Evolutionary conservation across 2,329 filamentous ascomycete genomes (phyloP).

Genomic region (Fusarium coffeatum): DNA sequence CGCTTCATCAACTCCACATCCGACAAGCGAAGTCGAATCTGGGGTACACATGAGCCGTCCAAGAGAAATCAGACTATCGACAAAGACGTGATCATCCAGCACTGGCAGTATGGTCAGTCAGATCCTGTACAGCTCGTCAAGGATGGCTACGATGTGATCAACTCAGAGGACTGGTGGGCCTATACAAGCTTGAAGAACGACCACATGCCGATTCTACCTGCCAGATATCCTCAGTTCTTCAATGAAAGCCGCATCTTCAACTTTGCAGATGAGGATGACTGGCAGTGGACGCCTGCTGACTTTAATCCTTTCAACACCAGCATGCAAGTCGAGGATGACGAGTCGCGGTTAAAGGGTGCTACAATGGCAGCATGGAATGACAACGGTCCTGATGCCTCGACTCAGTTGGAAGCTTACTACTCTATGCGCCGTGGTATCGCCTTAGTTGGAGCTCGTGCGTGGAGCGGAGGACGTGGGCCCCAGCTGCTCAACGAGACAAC

Average conservation of each 20-base stretch:
- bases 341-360: background rate
- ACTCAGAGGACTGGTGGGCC: constrained; percentile 31
- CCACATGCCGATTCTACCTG: constrained; percentile 26
- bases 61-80: constrained; percentile 22
- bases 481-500: background rate
- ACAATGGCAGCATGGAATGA: constrained; percentile 21
- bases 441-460: constrained; percentile 14
- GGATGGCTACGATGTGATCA: constrained; percentile 19
- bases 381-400: constrained; percentile 18
- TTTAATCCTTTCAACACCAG: constrained; percentile 18
- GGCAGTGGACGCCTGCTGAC: constrained; percentile 22
- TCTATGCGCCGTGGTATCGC: constrained; percentile 28
- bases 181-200: constrained; percentile 28
- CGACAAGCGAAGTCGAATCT: constrained; percentile 18
- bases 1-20: constrained; percentile 17
- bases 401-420: constrained; percentile 21
- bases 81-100: constrained; percentile 9
- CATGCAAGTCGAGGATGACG: background rate
- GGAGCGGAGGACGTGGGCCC: constrained; percentile 16
- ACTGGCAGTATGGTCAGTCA: constrained; percentile 30
- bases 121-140: constrained; percentile 10
- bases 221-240: constrained; percentile 22
- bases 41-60: constrained; percentile 15
- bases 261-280: background rate
- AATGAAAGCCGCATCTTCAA: constrained; percentile 14